phyloP scores from a whole-genome alignment of 2,329 filamentous ascomycete genomes.

The Aspergillus ustus region DNA sequence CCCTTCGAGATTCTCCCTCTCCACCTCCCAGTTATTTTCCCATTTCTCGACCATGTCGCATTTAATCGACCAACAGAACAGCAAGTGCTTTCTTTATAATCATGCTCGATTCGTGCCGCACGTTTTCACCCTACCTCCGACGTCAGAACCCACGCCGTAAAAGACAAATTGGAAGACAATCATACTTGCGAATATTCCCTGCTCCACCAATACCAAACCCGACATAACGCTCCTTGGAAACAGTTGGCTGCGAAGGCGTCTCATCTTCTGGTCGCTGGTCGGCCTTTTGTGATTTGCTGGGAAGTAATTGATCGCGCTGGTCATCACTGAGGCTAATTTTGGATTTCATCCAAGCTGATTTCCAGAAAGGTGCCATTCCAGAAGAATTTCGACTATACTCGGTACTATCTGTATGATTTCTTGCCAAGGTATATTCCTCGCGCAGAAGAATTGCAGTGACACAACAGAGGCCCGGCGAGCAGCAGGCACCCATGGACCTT shows the following conservation, averaged over 20 bases:
- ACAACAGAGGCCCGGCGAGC: neutral
- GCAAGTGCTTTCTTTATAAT: neutral
- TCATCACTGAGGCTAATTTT: slow-evolving; percentile 12
- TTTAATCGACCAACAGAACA: neutral
- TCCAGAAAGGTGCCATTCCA: slow-evolving; percentile 17
- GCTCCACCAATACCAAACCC: slow-evolving; percentile 16
- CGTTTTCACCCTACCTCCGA: slow-evolving; percentile 3
- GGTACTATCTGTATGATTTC: neutral
- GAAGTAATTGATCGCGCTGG: slow-evolving; percentile 12
- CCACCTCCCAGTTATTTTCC: neutral
- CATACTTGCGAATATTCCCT: slow-evolving; percentile 19
- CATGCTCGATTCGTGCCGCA: neutral
- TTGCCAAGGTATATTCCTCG: neutral
- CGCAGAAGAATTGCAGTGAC: neutral
- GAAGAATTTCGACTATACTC: too few relatives aligned
- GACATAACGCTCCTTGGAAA: slow-evolving; percentile 8
- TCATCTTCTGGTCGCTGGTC: slow-evolving; percentile 2
- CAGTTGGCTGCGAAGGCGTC: neutral
- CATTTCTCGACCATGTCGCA: neutral
- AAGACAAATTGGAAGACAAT: neutral
- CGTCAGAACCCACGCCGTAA: neutral
- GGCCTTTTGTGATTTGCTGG: neutral
- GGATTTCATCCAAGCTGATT: slow-evolving; percentile 12
- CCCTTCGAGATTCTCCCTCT: neutral
- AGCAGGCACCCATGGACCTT: neutral